Evolutionary conservation across 352 stramenopile genomes (phyloP).

Genomic region (Phytophthora pini): DNA sequence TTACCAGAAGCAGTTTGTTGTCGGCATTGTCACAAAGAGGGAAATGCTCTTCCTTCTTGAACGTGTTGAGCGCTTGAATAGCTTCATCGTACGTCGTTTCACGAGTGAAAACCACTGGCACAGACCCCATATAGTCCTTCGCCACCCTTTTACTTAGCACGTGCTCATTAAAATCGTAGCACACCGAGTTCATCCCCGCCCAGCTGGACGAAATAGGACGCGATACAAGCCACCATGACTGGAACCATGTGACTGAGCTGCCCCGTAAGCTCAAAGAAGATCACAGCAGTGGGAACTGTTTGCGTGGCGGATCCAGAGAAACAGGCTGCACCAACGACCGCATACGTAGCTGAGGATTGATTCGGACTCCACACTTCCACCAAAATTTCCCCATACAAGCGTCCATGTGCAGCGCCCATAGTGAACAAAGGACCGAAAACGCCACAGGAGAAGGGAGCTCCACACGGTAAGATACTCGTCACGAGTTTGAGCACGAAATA

Average conservation of each 20-base stretch:
- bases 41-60: slow-evolving; percentile 83
- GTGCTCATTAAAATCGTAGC: slow-evolving; percentile 84
- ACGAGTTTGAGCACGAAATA: slow-evolving; percentile 81
- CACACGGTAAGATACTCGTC: slow-evolving; percentile 72
- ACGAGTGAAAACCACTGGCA: slow-evolving; percentile 65
- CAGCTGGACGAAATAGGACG: slow-evolving; percentile 87
- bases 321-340: slow-evolving; percentile 91
- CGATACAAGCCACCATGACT: slow-evolving; percentile 82
- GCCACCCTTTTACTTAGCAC: slow-evolving; percentile 73
- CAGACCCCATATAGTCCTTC: slow-evolving; percentile 66
- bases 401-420: slow-evolving; percentile 76
- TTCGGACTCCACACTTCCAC: slow-evolving; percentile 81
- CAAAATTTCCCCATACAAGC: slow-evolving; percentile 80
- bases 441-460: slow-evolving; percentile 77
- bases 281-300: slow-evolving; percentile 87
- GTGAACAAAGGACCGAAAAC: slow-evolving; percentile 87
- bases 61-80: slow-evolving; percentile 61
- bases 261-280: slow-evolving; percentile 89
- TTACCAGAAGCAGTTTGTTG: slow-evolving; percentile 56
- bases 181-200: slow-evolving; percentile 79
- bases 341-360: slow-evolving; percentile 84
- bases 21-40: slow-evolving; percentile 70
- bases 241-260: slow-evolving; percentile 86
- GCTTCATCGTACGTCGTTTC: slow-evolving; percentile 82
- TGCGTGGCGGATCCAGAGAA: slow-evolving; percentile 92